A percentile compares a stretch with the other conserved stretches of the same genome.
Evolutionary conservation across 1,284 basidiomycete species (phyloP).

Genomic region (Boletellus dicymbophilus): DNA sequence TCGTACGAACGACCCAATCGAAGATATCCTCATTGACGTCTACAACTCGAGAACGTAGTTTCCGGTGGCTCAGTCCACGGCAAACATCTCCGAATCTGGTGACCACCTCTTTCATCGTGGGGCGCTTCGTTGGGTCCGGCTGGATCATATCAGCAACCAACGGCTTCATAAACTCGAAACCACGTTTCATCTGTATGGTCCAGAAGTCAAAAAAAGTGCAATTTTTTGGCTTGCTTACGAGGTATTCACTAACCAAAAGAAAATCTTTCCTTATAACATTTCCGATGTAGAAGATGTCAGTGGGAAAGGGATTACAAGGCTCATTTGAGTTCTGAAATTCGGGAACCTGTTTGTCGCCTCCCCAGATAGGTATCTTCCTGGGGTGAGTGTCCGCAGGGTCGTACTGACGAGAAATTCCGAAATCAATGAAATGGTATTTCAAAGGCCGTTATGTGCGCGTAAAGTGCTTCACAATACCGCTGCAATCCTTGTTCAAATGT

Average conservation of each 20-base stretch:
- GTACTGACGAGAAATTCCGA: slow-evolving; percentile 19
- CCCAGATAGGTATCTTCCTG: slow-evolving; percentile 12
- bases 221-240: background rate
- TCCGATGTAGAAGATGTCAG: slow-evolving; percentile 39
- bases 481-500: background rate
- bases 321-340: slow-evolving; percentile 20
- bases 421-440: slow-evolving; percentile 18
- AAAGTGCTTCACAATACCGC: slow-evolving; percentile 1
- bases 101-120: slow-evolving; percentile 21
- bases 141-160: slow-evolving; percentile 28
- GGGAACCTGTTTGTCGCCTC: slow-evolving; percentile 25
- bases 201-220: background rate
- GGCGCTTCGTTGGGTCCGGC: slow-evolving; percentile 23
- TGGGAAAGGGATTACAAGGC: slow-evolving; percentile 34
- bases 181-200: slow-evolving; percentile 4
- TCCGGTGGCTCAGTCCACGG: background rate
- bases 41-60: slow-evolving; percentile 14
- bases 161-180: slow-evolving; percentile 29
- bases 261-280: slow-evolving; percentile 32
- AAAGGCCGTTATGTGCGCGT: slow-evolving; percentile 10
- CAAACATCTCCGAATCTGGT: slow-evolving; percentile 6
- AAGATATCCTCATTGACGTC: slow-evolving; percentile 3
- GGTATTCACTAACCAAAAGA: background rate
- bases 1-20: background rate
- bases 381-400: slow-evolving; percentile 16